These are phyloP conservation scores for Trypanosoma lewisi DNA, from an alignment of 208 protist genomes.

Conservation along the genomic window DNA sequence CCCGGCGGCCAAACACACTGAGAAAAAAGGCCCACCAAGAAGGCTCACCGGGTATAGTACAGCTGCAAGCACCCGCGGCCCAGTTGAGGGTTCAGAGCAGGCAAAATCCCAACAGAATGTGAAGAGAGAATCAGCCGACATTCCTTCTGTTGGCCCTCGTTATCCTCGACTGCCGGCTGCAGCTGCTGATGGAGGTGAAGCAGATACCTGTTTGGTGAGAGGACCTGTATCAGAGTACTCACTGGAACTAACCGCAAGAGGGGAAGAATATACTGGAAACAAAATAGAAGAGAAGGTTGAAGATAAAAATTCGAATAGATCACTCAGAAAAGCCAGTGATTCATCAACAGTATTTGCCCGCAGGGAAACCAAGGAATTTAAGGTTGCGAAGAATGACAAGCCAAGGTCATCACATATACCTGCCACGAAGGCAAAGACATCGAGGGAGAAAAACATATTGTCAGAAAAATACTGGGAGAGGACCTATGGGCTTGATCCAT, in stretches of 20 bases:
- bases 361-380: background rate
- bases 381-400: background rate
- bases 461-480: conserved; percentile 24
- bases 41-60: background rate
- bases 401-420: background rate
- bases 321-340: background rate
- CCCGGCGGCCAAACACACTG: background rate
- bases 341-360: background rate
- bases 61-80: background rate
- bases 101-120: background rate
- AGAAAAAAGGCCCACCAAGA: conserved; percentile 1
- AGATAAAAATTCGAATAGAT: background rate
- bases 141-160: background rate
- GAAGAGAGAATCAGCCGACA: background rate
- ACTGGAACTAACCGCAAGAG: background rate
- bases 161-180: background rate
- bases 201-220: background rate
- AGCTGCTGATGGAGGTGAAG: background rate
- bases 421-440: background rate
- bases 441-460: background rate
- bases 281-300: background rate
- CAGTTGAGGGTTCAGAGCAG: background rate
- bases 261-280: background rate
- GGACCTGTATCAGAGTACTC: background rate
- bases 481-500: conserved; percentile 24